A percentile compares a stretch with the other conserved stretches of the same genome.
phyloP scores from a whole-genome alignment of 2,329 filamentous ascomycete species.

The Colletotrichum sp. region DNA sequence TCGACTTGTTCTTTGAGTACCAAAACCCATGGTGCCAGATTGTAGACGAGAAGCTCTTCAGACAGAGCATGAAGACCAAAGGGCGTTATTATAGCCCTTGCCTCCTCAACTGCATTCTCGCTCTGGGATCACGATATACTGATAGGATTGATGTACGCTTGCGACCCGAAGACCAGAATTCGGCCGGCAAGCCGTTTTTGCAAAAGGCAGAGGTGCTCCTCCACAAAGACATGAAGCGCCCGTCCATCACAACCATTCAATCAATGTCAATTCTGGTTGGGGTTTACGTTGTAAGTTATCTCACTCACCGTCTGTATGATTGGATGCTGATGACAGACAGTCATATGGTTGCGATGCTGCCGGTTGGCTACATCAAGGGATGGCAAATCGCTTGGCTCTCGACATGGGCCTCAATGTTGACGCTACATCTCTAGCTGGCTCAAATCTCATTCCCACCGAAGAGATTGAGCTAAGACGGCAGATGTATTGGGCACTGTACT shows the following conservation, averaged over 20 bases:
- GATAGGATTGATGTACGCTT: constrained; percentile 34
- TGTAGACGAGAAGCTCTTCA: constrained; percentile 38
- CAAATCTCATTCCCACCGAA: constrained; percentile 25
- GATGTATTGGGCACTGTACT: constrained; percentile 41
- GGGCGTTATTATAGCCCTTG: constrained; percentile 36
- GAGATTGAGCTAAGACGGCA: constrained; percentile 37
- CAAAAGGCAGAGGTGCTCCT: constrained; percentile 29
- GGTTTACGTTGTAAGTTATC: constrained; percentile 27
- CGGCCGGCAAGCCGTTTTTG: constrained; percentile 35
- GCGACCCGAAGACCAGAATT: constrained; percentile 34
- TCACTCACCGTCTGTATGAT: fast-evolving
- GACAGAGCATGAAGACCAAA: constrained; percentile 27
- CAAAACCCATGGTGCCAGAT: constrained; percentile 41
- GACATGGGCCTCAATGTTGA: constrained; percentile 44
- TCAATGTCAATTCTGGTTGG: constrained; percentile 35
- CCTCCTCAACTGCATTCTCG: constrained; percentile 37
- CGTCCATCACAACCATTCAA: constrained; percentile 41
- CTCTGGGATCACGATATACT: constrained; percentile 36
- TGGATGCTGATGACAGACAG: constrained; percentile 20
- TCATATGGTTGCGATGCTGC: constrained; percentile 38
- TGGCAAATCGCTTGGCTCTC: constrained; percentile 37
- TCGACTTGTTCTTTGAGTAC: constrained; percentile 40
- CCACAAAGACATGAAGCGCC: constrained; percentile 27
- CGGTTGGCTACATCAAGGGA: constrained; percentile 41
- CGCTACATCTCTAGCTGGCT: constrained; percentile 28